Evolutionary conservation across 306 rosid genomes (phyloP).

Genomic region (Citrullus colocynthis): DNA sequence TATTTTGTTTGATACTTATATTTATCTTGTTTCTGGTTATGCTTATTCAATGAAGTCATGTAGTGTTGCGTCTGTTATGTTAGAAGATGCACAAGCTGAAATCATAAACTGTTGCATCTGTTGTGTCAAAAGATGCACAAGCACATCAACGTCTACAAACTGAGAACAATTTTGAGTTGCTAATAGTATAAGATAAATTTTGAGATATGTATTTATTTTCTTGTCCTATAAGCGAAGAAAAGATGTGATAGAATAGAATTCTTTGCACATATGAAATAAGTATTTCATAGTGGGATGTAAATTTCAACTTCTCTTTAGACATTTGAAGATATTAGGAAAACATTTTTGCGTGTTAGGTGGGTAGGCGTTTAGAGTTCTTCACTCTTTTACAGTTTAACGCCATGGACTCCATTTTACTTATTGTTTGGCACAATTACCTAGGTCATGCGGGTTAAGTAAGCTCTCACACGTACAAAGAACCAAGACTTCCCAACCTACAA

Average conservation of each 20-base stretch:
- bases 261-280: not conserved
- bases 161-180: not conserved
- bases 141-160: not conserved
- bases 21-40: not conserved
- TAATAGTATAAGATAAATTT: not conserved
- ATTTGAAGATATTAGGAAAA: not conserved
- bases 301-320: not conserved
- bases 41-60: not conserved
- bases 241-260: not conserved
- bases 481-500: slow-evolving; percentile 20
- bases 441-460: slow-evolving; percentile 50
- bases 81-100: not conserved
- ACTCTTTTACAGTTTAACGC: not conserved
- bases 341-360: not conserved
- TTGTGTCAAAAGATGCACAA: not conserved
- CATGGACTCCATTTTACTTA: not conserved
- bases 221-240: not conserved
- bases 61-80: not conserved
- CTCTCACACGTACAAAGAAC: slow-evolving; percentile 30
- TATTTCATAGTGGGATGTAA: not conserved
- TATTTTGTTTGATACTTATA: not conserved
- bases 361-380: not conserved
- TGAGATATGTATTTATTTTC: not conserved
- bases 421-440: slow-evolving; percentile 17
- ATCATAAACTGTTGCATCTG: not conserved